These are phyloP conservation scores for Pharnaceum exiguum DNA, from an alignment of 148 eudicot genomes.

Conservation along the genomic window DNA sequence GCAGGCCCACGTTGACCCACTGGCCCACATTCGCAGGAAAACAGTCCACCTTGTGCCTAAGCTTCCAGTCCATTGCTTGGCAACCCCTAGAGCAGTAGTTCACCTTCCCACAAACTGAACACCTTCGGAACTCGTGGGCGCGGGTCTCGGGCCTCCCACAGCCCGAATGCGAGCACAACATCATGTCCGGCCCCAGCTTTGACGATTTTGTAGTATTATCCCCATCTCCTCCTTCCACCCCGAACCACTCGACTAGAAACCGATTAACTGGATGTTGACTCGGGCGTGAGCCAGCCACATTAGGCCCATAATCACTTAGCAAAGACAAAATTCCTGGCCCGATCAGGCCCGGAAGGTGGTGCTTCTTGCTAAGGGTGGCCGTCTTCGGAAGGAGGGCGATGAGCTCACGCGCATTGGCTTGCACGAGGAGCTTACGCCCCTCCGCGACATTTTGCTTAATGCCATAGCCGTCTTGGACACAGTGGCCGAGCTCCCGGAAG, in stretches of 20 bases:
- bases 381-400: slow-evolving; percentile 20
- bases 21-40: slow-evolving; percentile 33
- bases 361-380: not conserved
- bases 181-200: slow-evolving; percentile 19
- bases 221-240: slow-evolving; percentile 18
- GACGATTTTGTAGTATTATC: too few relatives aligned
- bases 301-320: slow-evolving; percentile 80
- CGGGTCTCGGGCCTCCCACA: slow-evolving; percentile 75
- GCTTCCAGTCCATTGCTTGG: slow-evolving; percentile 73
- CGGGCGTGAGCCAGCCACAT: slow-evolving; percentile 75
- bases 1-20: slow-evolving; percentile 19
- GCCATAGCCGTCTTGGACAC: slow-evolving; percentile 98
- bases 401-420: slow-evolving; percentile 93
- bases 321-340: too few relatives aligned
- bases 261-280: slow-evolving; percentile 64
- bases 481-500: slow-evolving; percentile 88
- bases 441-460: slow-evolving; percentile 72
- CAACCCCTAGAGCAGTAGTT: slow-evolving; percentile 75
- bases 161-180: slow-evolving; percentile 39
- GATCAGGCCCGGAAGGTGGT: slow-evolving; percentile 37
- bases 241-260: slow-evolving; percentile 67
- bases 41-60: slow-evolving; percentile 59
- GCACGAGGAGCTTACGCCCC: slow-evolving; percentile 79
- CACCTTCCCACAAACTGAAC: slow-evolving; percentile 59
- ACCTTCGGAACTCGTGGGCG: slow-evolving; percentile 52